A percentile compares a stretch with the other conserved stretches of the same genome.
phyloP scores from a whole-genome alignment of 2,329 filamentous ascomycete species.

The Anisogramma anomala region DNA sequence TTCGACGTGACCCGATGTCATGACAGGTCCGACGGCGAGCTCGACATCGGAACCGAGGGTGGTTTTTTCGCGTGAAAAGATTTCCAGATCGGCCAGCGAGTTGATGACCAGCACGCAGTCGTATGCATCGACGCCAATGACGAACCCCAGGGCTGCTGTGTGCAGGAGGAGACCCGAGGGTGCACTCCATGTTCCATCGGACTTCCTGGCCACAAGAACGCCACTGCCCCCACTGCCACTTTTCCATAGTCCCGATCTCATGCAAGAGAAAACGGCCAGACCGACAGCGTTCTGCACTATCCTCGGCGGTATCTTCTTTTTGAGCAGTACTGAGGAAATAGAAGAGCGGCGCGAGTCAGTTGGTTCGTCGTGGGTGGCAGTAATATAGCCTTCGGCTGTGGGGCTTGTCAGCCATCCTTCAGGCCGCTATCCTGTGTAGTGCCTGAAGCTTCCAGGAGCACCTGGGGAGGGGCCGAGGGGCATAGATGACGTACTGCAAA shows the following conservation, averaged over 20 bases:
- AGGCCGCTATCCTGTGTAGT: not conserved
- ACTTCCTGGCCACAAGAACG: slow-evolving; percentile 70
- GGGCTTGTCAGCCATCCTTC: not conserved
- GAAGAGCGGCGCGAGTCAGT: slow-evolving; percentile 9
- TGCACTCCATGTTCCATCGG: slow-evolving; percentile 82
- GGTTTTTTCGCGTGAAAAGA: slow-evolving; percentile 67
- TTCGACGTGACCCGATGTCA: slow-evolving; percentile 39
- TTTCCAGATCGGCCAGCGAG: slow-evolving; percentile 69
- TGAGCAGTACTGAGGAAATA: slow-evolving; percentile 29
- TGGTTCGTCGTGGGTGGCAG: slow-evolving; percentile 6
- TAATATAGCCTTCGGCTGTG: slow-evolving; percentile 12
- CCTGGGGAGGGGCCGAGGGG: no score
- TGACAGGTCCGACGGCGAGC: slow-evolving; percentile 64
- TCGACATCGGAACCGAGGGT: slow-evolving; percentile 74
- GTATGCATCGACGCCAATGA: slow-evolving; percentile 88
- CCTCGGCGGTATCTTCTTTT: slow-evolving; percentile 73
- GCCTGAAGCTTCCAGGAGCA: not conserved
- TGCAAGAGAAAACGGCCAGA: slow-evolving; percentile 87
- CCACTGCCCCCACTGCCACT: slow-evolving; percentile 86
- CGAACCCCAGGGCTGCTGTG: slow-evolving; percentile 77
- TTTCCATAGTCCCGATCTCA: slow-evolving; percentile 86
- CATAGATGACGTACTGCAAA: slow-evolving; percentile 55
- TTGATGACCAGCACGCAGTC: slow-evolving; percentile 93
- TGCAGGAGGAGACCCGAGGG: slow-evolving; percentile 86
- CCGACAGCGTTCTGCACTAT: slow-evolving; percentile 85